Base-by-base conservation (phyloP, 805 yeast genomes). In the Wickerhamomyces xylosicus region DNA sequence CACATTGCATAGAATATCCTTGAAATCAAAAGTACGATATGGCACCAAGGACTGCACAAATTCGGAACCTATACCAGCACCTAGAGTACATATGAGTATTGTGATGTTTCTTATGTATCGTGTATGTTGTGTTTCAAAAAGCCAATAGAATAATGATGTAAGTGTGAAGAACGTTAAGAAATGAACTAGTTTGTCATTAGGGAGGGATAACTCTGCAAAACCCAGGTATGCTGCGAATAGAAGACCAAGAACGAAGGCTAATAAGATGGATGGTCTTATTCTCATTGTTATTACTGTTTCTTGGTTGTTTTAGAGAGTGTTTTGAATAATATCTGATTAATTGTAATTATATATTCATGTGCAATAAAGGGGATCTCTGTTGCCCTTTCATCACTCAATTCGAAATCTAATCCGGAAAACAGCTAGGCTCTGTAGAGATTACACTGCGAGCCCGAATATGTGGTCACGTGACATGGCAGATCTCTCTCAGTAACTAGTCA, bases 161-260 rank as follows among this genome's bases (percentile, higher is more conserved):
- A 76, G 62, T 0, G 67, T 41, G 35, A 63, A 49, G 49, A 77
- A 77, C 5, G 66, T 67, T 4, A 47, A 9, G 38, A 70, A 69
- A 51, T 77, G 84, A 1, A 71, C 50, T 11, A 62, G 25, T 52
- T 77, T 77, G 48, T 77, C 84, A 50, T 74, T 69, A 3, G 48
- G 47, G 9, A 73, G 55, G 0, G 66, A 61, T 4, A 72, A 38
- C 53, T 58, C 62, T 3, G 56, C 48, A 31, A 54, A 46, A 1
- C 58, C 58, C n/a, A 54, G 40, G 19, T 53, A 54, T 7, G 46
- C 48, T 1, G 58, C 50, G 2, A 46, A 13, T 6, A 38, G 18
- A 59, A 63, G 44, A 59, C 63, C 31, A 59, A 35, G 63, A 5
- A 63, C 50, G 43, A 71, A 66, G 5, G 54, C 48, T 22, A 58